Conservation (phyloP, 139 green algal species). For the Picochlorum sp. region DNA sequence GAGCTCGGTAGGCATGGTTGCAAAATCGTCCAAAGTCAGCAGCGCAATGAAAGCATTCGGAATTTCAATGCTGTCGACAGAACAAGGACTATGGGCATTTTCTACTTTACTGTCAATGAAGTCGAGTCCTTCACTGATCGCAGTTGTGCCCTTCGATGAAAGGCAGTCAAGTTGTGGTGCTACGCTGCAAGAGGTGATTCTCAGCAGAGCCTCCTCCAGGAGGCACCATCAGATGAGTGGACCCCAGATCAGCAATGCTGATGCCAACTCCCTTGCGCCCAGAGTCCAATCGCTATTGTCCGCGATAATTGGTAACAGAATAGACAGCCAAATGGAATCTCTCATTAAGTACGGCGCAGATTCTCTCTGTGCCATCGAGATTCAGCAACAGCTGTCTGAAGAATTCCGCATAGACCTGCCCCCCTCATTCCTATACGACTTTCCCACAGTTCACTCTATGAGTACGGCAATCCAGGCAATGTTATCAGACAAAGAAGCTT, state of each 20-base stretch:
- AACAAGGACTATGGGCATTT: slow-evolving; percentile 36
- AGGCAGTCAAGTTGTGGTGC: too few species aligned
- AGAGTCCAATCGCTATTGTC: not conserved
- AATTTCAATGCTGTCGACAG: slow-evolving; percentile 47
- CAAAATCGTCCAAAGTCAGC: slow-evolving; percentile 14
- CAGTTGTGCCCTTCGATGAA: not conserved
- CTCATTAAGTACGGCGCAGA: slow-evolving; percentile 2
- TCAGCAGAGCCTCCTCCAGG: not conserved
- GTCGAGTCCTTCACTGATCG: not conserved
- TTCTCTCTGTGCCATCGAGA: slow-evolving; percentile 9
- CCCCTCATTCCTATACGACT: slow-evolving; percentile 39
- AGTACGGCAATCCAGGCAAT: not conserved
- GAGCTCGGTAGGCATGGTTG: slow-evolving; percentile 41
- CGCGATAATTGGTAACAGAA: not conserved
- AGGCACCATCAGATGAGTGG: not conserved
- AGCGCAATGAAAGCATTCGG: slow-evolving; percentile 49
- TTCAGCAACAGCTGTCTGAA: slow-evolving; percentile 14
- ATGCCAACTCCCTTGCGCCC: slow-evolving; percentile 2
- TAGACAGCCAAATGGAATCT: not conserved
- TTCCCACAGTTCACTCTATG: slow-evolving; percentile 24
- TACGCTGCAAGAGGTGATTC: too few species aligned
- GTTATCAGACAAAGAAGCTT: not conserved
- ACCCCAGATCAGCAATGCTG: not conserved
- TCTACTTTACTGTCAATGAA: not conserved
- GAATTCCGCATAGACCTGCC: slow-evolving; percentile 24